Evolutionary conservation across 1,284 basidiomycete species (phyloP).

Genomic region (Mycena sp.): DNA sequence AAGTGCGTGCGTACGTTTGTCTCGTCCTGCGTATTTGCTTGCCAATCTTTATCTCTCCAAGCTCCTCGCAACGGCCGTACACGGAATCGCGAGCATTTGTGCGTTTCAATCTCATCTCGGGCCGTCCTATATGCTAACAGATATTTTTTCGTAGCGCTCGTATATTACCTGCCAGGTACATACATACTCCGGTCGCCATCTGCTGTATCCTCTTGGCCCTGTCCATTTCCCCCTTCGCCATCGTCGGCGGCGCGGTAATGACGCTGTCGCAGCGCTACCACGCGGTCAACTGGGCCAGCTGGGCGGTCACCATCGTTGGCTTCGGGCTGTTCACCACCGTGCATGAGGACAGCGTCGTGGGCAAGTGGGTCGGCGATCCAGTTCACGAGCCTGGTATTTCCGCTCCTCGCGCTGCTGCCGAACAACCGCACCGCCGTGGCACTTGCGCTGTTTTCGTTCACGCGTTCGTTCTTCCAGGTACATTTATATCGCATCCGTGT

Average conservation of each 20-base stretch:
- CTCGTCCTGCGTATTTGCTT: too few species aligned
- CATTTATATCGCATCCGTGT: too few species aligned
- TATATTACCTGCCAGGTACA: conserved; percentile 34
- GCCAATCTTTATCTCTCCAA: neutral
- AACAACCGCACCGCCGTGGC: conserved; percentile 29
- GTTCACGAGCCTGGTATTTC: conserved; percentile 32
- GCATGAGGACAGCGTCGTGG: conserved; percentile 40
- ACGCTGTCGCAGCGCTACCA: conserved; percentile 44
- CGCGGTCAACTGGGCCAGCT: conserved; percentile 49
- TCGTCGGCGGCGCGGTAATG: conserved; percentile 43
- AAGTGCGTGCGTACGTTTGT: neutral
- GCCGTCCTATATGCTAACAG: neutral
- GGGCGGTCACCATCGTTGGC: conserved; percentile 48
- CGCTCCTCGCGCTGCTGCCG: conserved; percentile 37
- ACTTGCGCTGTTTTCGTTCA: conserved; percentile 19
- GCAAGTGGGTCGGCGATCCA: conserved; percentile 42
- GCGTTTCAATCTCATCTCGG: neutral
- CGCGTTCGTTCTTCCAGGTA: conserved; percentile 30
- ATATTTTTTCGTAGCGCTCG: conserved; percentile 3
- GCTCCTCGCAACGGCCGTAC: conserved; percentile 15
- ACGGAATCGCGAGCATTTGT: conserved; percentile 17
- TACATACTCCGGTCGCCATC: neutral
- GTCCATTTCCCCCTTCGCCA: conserved; percentile 38
- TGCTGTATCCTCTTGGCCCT: conserved; percentile 31
- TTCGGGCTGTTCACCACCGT: conserved; percentile 49